A percentile compares a stretch with the other conserved stretches of the same genome.
These are phyloP conservation scores for Delphinella strobiligena DNA, from an alignment of 2,329 filamentous ascomycete genomes.

Conservation along the genomic window DNA sequence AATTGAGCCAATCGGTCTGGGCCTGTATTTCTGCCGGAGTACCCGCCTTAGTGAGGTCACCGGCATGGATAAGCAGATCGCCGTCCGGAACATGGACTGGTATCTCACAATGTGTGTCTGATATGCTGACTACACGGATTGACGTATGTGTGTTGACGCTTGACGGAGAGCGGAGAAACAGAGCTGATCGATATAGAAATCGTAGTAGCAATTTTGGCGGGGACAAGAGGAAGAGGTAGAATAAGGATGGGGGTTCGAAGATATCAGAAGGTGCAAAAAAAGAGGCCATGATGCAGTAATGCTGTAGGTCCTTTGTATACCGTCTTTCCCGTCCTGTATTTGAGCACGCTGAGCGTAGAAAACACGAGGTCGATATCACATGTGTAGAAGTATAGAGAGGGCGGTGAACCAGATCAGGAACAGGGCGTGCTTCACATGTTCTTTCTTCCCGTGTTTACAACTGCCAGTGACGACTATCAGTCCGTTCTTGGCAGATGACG, in stretches of 20 bases:
- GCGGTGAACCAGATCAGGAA: too few species aligned
- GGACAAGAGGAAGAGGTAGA: slow-evolving; percentile 16
- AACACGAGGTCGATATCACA: too few species aligned
- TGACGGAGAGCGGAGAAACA: slow-evolving; percentile 52
- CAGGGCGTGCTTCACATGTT: too few species aligned
- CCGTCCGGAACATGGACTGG: slow-evolving; percentile 51
- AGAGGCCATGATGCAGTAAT: too few species aligned
- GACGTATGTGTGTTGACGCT: slow-evolving; percentile 39
- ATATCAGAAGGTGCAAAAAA: slow-evolving; percentile 8
- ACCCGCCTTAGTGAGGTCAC: slow-evolving; percentile 68
- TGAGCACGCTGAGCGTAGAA: too few species aligned
- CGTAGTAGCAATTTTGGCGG: slow-evolving; percentile 30
- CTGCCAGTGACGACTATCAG: too few species aligned
- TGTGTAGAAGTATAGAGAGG: too few species aligned
- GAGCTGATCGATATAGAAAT: slow-evolving; percentile 36
- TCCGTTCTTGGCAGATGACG: too few species aligned
- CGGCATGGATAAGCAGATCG: slow-evolving; percentile 80
- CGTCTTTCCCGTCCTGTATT: too few species aligned
- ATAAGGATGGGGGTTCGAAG: slow-evolving; percentile 14
- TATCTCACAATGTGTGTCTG: slow-evolving; percentile 66
- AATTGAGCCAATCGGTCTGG: slow-evolving; percentile 73
- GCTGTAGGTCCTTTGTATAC: too few species aligned
- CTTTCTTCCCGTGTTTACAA: too few species aligned
- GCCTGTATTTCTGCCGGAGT: slow-evolving; percentile 61
- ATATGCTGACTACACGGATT: slow-evolving; percentile 75